Base-by-base conservation (phyloP, 345 rosid species). In the Rhodomyrtus tomentosa region DNA sequence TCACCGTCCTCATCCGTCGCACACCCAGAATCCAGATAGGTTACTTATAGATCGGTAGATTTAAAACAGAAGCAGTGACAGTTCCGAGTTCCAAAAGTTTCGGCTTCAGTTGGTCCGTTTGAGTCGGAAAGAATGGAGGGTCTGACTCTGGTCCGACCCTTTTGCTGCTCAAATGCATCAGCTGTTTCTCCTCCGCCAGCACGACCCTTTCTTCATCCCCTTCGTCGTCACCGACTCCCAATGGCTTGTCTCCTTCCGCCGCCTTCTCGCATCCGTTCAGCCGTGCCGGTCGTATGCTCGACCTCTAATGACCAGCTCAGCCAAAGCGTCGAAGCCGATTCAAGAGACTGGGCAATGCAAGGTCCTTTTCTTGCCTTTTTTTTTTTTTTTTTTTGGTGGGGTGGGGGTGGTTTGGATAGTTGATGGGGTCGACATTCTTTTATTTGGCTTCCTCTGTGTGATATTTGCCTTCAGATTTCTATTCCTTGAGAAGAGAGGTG, bases 281-380 rank as follows among this genome's bases (percentile, higher is more conserved):
- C 9, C 80, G 52, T n/a, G 80, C 86, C 90, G 93, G 96, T 89
- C 62, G 22, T 89, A 79, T 88, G 72, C 76, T 89, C 93, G 29
- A 83, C 92, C 48, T 89, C 94, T 3, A 98, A 93, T 54, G 91
- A 91, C 85, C 92, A 89, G 84, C 56, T 92, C 85, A 87, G 88
- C 81, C 88, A 84, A 8, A 91, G 87, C 15, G 84, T 59, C n/a
- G 91, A 89, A 22, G 52, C 90, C 18, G 94, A 92, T 53, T 85
- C 93, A 21, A 89, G 84, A 85, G 98, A 94, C 83, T 95, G 98
- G 98, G 87, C 89, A 73, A 88, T 95, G 90, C 98, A 94, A 93
- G 99, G 99, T 94, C 87, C 25, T 68, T 21, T 62, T 50, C 83
- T 0, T 50, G 54, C 25, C 55, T 74, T 50, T 7, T 15, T 59